A percentile compares a stretch with the other conserved stretches of the same genome.
Evolutionary conservation across 148 eudicot species (phyloP).

Genomic region (Rhododendron henanense): DNA sequence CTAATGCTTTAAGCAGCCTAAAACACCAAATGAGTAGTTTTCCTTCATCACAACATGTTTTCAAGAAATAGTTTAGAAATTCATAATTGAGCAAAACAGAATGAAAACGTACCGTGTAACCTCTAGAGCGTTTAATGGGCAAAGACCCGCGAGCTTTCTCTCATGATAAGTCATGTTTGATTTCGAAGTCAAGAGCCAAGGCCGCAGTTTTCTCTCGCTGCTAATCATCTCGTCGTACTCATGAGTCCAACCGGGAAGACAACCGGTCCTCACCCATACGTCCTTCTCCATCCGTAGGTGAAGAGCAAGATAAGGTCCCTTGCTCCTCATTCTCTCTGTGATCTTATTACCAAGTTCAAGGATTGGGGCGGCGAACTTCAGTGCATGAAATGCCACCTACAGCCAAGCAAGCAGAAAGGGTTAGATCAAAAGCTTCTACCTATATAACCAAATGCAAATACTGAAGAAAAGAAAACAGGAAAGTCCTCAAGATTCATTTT

Average conservation of each 20-base stretch:
- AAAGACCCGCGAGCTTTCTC: slow-evolving; percentile 90
- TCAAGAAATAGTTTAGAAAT: neutral
- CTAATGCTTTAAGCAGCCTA: slow-evolving; percentile 86
- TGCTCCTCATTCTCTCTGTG: slow-evolving; percentile 78
- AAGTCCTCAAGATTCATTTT: neutral
- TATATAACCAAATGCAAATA: neutral
- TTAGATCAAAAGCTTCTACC: slow-evolving; percentile 5
- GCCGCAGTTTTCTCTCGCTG: slow-evolving; percentile 60
- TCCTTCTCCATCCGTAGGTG: slow-evolving; percentile 92
- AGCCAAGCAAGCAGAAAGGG: neutral
- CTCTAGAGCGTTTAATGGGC: slow-evolving; percentile 87
- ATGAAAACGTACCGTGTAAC: slow-evolving; percentile 58
- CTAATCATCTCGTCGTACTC: slow-evolving; percentile 66
- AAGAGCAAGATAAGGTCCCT: slow-evolving; percentile 88
- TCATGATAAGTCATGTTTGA: slow-evolving; percentile 86
- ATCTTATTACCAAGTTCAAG: slow-evolving; percentile 66
- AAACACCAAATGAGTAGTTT: slow-evolving; percentile 10
- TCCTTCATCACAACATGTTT: neutral
- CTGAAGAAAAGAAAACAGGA: neutral
- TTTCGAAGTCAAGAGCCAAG: slow-evolving; percentile 80
- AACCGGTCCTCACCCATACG: slow-evolving; percentile 97
- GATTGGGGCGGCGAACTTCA: slow-evolving; percentile 77
- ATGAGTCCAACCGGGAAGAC: slow-evolving; percentile 74
- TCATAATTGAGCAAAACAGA: neutral
- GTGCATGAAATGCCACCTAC: slow-evolving; percentile 95